phyloP scores from a whole-genome alignment of 2,329 filamentous ascomycete species.

The Ceratocystis alfenasii region DNA sequence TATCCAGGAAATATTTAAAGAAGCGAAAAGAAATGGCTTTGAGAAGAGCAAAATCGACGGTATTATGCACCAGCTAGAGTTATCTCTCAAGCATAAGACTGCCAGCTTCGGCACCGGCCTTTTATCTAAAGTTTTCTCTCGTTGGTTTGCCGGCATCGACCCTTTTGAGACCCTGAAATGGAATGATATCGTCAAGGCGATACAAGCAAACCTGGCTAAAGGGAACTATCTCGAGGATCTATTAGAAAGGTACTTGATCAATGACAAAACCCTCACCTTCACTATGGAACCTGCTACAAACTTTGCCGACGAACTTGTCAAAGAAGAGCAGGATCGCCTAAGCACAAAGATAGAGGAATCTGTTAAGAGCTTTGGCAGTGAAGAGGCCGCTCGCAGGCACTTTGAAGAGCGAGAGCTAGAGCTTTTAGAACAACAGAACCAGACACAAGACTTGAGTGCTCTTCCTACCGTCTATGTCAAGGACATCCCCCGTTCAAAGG shows the following conservation, averaged over 20 bases:
- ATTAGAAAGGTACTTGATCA: slow-evolving; percentile 80
- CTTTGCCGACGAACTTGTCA: slow-evolving; percentile 60
- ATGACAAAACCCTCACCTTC: slow-evolving; percentile 76
- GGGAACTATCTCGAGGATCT: slow-evolving; percentile 73
- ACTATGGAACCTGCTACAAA: slow-evolving; percentile 80
- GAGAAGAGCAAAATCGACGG: slow-evolving; percentile 85
- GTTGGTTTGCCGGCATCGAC: slow-evolving; percentile 92
- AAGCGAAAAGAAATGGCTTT: slow-evolving; percentile 65
- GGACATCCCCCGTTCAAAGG: slow-evolving; percentile 73
- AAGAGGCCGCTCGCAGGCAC: slow-evolving; percentile 56
- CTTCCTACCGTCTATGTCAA: slow-evolving; percentile 77
- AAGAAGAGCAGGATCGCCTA: slow-evolving; percentile 67
- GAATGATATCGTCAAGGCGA: slow-evolving; percentile 76
- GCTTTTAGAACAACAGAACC: slow-evolving; percentile 70
- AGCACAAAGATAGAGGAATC: slow-evolving; percentile 60
- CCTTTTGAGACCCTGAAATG: slow-evolving; percentile 84
- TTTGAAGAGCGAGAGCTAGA: slow-evolving; percentile 69
- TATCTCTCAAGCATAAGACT: slow-evolving; percentile 92
- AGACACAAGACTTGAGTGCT: slow-evolving; percentile 73
- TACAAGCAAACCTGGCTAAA: slow-evolving; percentile 63
- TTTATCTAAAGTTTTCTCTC: slow-evolving; percentile 74
- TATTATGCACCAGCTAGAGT: slow-evolving; percentile 82
- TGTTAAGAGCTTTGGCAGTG: slow-evolving; percentile 54
- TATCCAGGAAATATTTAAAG: slow-evolving; percentile 59
- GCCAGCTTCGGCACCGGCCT: slow-evolving; percentile 87